Base-by-base conservation (phyloP, 768 basidiomycete genomes). In the Kwoniella dendrophila region DNA sequence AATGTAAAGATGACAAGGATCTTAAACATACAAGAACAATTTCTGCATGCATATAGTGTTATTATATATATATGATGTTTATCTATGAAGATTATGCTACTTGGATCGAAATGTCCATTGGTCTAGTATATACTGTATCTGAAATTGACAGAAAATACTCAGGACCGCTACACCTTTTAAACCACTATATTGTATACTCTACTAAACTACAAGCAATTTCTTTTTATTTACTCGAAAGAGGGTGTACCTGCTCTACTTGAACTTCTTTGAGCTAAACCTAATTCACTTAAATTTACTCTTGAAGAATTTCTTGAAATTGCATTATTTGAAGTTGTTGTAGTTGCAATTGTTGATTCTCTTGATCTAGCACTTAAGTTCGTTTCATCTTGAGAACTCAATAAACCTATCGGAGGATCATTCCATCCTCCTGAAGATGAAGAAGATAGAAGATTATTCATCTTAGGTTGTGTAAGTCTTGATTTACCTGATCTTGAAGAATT, bases 261-360 rank as follows among this genome's bases (percentile, higher is more conserved):
- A 55, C 56, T 67, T 44, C 66, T 38, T 45, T 70, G 69, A 7
- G 71, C 72, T 6, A 75, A 43, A 6, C 73, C 75, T 22, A 45
- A 33, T 34, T 78, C 77, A 55, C 61, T 71, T 52, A 78, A 51
- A 54, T 74, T 78, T 29, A 76, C 69, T 29, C 77, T 59, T 58
- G 71, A 73, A 20, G 68, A 69, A 56, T 77, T 75, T 52, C 77
- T 67, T 26, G 74, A 75, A 22, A 75, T 51, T 20, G 51, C 54
- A 16, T 32, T 62, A 22, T 41, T 41, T 10, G 51, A 27, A n/a
- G 22, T 57, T 52, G 40, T 24, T 55, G 34, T 30, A 29, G 41
- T 48, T 36, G 32, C 41, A 34, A 47, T 62, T 45, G 27, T 53
- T 49, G 26, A 64, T 59, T 38, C 54, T 55, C 59, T 57, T 44